Evolutionary conservation across 169 alveolate genomes (phyloP).

Genomic region (Haemoproteus tartakovskyi): DNA sequence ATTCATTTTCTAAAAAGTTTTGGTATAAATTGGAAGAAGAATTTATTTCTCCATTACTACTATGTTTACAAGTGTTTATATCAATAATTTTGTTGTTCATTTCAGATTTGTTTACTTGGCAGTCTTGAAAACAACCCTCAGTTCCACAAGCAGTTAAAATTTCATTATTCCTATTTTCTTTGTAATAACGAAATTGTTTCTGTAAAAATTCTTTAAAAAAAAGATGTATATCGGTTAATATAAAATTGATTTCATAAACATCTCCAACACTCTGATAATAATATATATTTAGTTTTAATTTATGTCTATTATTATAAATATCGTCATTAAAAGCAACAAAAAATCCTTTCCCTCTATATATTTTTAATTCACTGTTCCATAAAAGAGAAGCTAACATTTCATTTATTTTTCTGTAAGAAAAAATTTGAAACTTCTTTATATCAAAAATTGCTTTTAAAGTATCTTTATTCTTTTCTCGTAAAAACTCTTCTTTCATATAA

Average conservation of each 20-base stretch:
- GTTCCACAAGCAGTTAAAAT: background rate
- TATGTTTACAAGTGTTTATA: background rate
- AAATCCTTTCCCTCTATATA: constrained; percentile 60
- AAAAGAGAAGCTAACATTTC: constrained; percentile 20
- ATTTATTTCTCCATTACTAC: background rate
- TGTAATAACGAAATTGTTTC: too few species aligned
- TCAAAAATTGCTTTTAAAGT: constrained; percentile 19
- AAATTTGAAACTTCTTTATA: constrained; percentile 19
- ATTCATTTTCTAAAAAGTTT: constrained; percentile 11
- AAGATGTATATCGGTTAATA: constrained; percentile 29
- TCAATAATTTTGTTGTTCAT: background rate
- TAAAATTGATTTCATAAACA: constrained; percentile 24
- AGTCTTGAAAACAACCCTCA: background rate
- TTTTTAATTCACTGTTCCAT: constrained; percentile 14
- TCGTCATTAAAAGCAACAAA: constrained; percentile 63
- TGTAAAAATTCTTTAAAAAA: constrained; percentile 15
- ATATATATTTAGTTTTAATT: constrained; percentile 34
- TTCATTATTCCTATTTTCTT: background rate
- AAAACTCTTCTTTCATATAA: constrained; percentile 7
- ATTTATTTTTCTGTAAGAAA: constrained; percentile 59
- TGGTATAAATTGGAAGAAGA: background rate
- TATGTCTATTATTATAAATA: constrained; percentile 18
- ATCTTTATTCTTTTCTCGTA: constrained; percentile 1
- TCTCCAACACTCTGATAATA: constrained; percentile 67
- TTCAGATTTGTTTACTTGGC: background rate